These are phyloP conservation scores for Clathrospora elynae DNA, from an alignment of 2,329 filamentous ascomycete genomes.

Conservation along the genomic window DNA sequence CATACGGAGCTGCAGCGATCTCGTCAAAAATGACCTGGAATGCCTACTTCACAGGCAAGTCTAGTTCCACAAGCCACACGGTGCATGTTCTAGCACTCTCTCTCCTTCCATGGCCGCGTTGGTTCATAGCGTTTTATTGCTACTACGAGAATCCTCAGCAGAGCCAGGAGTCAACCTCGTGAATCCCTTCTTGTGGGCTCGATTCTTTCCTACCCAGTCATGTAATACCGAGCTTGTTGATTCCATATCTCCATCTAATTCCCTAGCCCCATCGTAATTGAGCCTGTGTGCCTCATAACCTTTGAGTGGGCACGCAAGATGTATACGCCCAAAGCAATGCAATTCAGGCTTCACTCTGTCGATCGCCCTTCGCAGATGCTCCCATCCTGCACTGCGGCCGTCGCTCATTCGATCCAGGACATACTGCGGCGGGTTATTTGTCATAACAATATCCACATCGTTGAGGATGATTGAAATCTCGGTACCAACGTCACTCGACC, in stretches of 20 bases:
- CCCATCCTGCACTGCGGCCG: constrained; percentile 57
- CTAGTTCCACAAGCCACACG: constrained; percentile 62
- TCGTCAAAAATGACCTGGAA: background rate
- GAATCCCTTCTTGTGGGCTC: constrained; percentile 28
- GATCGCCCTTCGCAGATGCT: constrained; percentile 58
- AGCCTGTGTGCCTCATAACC: constrained; percentile 46
- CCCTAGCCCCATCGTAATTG: constrained; percentile 23
- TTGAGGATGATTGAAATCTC: constrained; percentile 35
- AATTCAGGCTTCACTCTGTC: constrained; percentile 54
- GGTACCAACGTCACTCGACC: constrained; percentile 27
- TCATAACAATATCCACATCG: constrained; percentile 62
- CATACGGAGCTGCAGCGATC: too few relatives aligned
- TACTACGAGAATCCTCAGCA: constrained; percentile 24
- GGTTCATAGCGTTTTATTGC: constrained; percentile 59
- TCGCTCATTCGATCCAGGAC: constrained; percentile 53
- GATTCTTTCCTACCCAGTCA: constrained; percentile 32
- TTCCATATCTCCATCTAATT: constrained; percentile 12
- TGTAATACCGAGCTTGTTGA: constrained; percentile 15
- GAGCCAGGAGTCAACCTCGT: constrained; percentile 35
- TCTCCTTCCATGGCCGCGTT: constrained; percentile 61
- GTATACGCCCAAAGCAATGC: constrained; percentile 66
- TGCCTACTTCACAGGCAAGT: constrained; percentile 33
- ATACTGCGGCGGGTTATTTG: constrained; percentile 62
- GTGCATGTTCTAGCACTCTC: constrained; percentile 52
- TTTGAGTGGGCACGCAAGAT: constrained; percentile 48